These are phyloP conservation scores for Ilyonectria robusta DNA, from an alignment of 2,329 filamentous ascomycete species.

Conservation along the genomic window DNA sequence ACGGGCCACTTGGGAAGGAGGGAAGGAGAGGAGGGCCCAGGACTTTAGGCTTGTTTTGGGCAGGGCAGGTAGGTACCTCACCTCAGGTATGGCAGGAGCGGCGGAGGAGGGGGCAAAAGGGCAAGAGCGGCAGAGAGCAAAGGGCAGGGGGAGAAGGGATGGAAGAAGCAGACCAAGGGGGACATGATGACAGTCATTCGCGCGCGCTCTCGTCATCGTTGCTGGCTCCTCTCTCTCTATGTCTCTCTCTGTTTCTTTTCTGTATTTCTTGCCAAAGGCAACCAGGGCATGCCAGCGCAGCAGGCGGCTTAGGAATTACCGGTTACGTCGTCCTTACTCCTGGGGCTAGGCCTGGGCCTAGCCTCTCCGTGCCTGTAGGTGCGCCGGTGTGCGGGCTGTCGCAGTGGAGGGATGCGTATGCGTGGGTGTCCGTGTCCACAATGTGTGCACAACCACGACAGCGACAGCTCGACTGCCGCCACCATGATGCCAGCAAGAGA, in stretches of 20 bases:
- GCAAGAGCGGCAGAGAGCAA: conserved; percentile 8
- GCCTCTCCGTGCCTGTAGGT: conserved; percentile 10
- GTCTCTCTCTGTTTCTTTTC: conserved; percentile 14
- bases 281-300: conserved; percentile 33
- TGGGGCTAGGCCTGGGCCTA: conserved; percentile 12
- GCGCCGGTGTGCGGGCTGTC: neutral
- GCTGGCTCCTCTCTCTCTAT: neutral
- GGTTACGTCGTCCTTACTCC: neutral
- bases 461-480: conserved; percentile 28
- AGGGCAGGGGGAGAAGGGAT: neutral
- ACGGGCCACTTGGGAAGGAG: conserved; percentile 30
- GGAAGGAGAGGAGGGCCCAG: conserved; percentile 30
- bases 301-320: conserved; percentile 16
- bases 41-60: conserved; percentile 31
- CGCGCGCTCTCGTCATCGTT: neutral
- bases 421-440: conserved; percentile 35
- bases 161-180: neutral
- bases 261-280: conserved; percentile 24
- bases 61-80: conserved; percentile 26
- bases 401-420: conserved; percentile 20
- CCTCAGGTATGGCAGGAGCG: conserved; percentile 16
- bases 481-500: conserved; percentile 31
- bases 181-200: neutral
- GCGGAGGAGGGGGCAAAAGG: conserved; percentile 1
- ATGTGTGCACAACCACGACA: conserved; percentile 24